Evolutionary conservation across 805 yeast species (phyloP).

Genomic region (Candida methanosorbosa): DNA sequence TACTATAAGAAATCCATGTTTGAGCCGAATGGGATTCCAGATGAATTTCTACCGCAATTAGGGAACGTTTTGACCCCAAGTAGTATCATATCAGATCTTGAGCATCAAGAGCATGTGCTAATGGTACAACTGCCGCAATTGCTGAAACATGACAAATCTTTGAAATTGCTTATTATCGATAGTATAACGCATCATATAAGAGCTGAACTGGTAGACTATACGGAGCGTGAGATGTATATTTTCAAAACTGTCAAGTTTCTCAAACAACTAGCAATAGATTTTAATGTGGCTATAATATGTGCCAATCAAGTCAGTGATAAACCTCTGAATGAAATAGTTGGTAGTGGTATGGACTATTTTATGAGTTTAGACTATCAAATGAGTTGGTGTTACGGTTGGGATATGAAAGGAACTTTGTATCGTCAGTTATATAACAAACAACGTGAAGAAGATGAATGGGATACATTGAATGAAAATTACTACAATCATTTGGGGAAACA

Average conservation of each 20-base stretch:
- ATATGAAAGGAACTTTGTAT: constrained; percentile 24
- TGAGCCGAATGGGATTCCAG: constrained; percentile 23
- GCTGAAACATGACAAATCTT: constrained; percentile 26
- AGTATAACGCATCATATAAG: constrained; percentile 78
- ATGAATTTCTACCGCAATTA: constrained; percentile 22
- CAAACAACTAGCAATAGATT: constrained; percentile 35
- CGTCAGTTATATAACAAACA: constrained; percentile 15
- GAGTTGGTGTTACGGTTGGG: constrained; percentile 76
- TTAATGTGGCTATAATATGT: constrained; percentile 53
- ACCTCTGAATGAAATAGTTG: constrained; percentile 25
- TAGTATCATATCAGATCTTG: constrained; percentile 38
- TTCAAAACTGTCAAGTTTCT: constrained; percentile 38
- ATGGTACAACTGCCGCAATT: constrained; percentile 61
- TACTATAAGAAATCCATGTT: constrained; percentile 21
- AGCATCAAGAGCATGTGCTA: constrained; percentile 65
- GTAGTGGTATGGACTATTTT: constrained; percentile 24
- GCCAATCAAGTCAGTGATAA: constrained; percentile 78
- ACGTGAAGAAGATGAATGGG: constrained; percentile 5
- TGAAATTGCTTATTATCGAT: constrained; percentile 63
- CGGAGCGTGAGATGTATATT: constrained; percentile 33
- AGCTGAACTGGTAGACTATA: constrained; percentile 41
- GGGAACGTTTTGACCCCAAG: constrained; percentile 22
- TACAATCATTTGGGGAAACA: constrained; percentile 8
- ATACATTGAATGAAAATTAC: constrained; percentile 12
- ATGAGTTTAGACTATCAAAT: constrained; percentile 53